Base-by-base conservation (phyloP, 176 grass and related monocot species). In the Cenchrus americanus region DNA sequence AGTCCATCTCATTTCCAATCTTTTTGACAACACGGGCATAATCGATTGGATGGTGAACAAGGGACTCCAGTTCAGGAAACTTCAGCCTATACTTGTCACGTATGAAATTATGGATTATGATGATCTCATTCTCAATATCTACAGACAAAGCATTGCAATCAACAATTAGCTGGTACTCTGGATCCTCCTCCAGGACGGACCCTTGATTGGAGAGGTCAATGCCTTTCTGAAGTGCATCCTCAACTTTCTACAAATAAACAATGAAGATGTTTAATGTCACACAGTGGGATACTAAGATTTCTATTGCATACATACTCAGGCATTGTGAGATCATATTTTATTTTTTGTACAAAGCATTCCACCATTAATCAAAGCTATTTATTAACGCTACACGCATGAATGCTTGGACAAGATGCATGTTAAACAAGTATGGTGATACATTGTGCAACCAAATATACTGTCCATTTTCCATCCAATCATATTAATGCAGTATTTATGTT, bases 71-170 rank as follows among this genome's bases (percentile, higher is more conserved):
- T 77, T 92, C 90, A 61, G 92, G 95, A 88, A 94, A 92, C 65
- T 97, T 97, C 46, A 89, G 67, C 19, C 90, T 89, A 81, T 94
- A 97, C 63, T 94, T 94, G 61, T 97, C 92, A 52, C 92, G 88
- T 80, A 97, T 94, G 63, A 94, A 97, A 66, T 97, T 97, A 78
- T 97, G 95, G 21, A 97, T 94, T 88, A 97, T 97, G 70, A 91
- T 88, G 73, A 94, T 94, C 62, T 94, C 95, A 87, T 97, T 94
- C 68, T 97, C 95, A 74, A 92, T 94, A 60, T 97, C 90, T 13
- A 94, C 95, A 49, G 95, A 97, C 62, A 97, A 87, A 34, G 92
- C 71, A 83, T 97, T 97, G 82, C 90, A 94, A 81, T 94, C 88
- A 13, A 94, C 95, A 82, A 94, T 97, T 71, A 97, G 89, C 78